Evolutionary conservation across 2,329 filamentous ascomycete species (phyloP).

Genomic region (Microdochium nivale): DNA sequence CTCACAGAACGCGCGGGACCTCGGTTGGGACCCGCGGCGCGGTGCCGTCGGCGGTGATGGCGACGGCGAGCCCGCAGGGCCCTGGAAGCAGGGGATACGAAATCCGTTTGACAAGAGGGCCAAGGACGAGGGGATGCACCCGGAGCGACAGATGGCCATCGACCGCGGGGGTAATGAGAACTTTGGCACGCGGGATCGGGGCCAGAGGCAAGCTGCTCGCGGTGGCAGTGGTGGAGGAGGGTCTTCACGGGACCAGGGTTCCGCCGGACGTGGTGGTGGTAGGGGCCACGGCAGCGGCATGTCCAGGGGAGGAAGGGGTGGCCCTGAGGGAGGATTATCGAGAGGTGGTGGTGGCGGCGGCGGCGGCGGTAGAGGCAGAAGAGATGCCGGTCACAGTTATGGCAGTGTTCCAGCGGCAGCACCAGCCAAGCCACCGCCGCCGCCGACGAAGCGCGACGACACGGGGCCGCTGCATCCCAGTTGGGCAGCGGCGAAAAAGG

Average conservation of each 20-base stretch:
- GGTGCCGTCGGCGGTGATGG: conserved; percentile 38
- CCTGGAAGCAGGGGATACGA: conserved; percentile 43
- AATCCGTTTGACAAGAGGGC: conserved; percentile 19
- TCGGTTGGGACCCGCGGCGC: conserved; percentile 49
- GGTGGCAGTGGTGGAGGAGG: conserved; percentile 4
- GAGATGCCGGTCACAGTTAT: too few species aligned
- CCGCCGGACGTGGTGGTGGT: neutral
- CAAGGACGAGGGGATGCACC: conserved; percentile 12
- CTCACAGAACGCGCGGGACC: conserved; percentile 27
- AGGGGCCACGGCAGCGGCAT: neutral
- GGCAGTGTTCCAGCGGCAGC: conserved; percentile 8
- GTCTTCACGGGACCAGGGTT: neutral
- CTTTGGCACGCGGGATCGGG: neutral
- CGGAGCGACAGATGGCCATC: conserved; percentile 20
- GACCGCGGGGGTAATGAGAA: conserved; percentile 12
- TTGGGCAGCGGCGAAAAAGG: conserved; percentile 56
- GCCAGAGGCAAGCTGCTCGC: neutral
- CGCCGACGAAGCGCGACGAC: conserved; percentile 36
- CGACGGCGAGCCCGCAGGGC: conserved; percentile 18
- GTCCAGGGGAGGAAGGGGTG: too few species aligned
- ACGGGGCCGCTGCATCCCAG: conserved; percentile 50
- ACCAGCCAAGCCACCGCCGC: conserved; percentile 16
- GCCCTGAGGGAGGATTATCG: neutral
- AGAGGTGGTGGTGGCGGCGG: conserved; percentile 10
- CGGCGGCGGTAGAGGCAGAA: conserved; percentile 6